Evolutionary conservation across 2,329 filamentous ascomycete species (phyloP), one percentile per base, ranked within the genome.

Genomic region (Claviceps sp.): DNA sequence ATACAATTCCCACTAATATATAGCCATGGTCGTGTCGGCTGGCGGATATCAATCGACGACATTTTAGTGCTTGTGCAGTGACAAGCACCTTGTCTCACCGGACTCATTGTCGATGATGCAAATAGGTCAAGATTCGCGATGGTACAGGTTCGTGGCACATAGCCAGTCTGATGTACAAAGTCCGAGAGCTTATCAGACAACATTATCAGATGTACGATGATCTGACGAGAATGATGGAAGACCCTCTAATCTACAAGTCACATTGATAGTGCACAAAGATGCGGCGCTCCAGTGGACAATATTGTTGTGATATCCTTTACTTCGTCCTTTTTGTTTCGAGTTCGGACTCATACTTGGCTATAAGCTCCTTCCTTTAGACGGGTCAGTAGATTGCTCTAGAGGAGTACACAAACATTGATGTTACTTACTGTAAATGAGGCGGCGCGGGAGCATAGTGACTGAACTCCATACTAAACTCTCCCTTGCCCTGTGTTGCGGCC

Each of bases 391-490:
- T 16, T 16, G 16, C 2, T 29, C 16, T 39, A n/a, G 14, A 17
- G n/a, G 11, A 43, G 26, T 13, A 20, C 14, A 22, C 9, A 2
- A n/a, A 26, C 1, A 22, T n/a, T 13, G 26, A 40, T 45, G 51
- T 45, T 56, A 80, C 83, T 66, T 83, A 86, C 85, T 98, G 93
- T 67, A 97, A 67, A 65, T 97, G 90, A 61, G 82, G 80, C 47
- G 90, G 86, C 53, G 93, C 88, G 49, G 88, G 77, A 50, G 86
- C 82, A 63, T 98, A 98, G 72, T 97, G 93, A 68, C 86, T 93
- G 64, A 98, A 98, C 71, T 98, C 93, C 93, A 98, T 97, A 62
- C 80, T 86, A 66, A 96, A 98, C 73, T 98, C 93, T 62, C 93
- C 93, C 78, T 98, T 98, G 56, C 93, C 93, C 73, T 98, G 93